Base-by-base conservation (phyloP, 345 rosid genomes). In the Draba incana region DNA sequence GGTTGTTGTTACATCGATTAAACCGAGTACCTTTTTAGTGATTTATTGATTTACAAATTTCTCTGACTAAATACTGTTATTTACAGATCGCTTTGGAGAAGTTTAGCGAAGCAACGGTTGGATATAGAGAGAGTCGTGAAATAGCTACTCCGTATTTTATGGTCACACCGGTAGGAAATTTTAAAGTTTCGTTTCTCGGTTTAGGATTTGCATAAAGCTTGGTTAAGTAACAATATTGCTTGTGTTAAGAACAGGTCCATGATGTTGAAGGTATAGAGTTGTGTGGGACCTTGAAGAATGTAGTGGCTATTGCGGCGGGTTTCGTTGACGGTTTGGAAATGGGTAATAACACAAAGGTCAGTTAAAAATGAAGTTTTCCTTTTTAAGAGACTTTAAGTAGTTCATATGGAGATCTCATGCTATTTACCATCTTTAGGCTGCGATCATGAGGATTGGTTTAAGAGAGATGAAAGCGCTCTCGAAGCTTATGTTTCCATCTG, bases 281-380 rank as follows among this genome's bases (percentile, higher is more conserved):
- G 66, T 94, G 97, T 70, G 97, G 97, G 62, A 94, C 99, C 5
- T 83, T 94, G 84, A 94, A 94, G 85, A 94, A 94, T 74, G 88
- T 89, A 50, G 99, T 94, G 57, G 99, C 99, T 62, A 59, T 94
- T 3, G 99, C 97, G 37, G 95, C 95, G 52, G 99, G 97, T 74
- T 89, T 94, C 14, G 97, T 94, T 25, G 97, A 94, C 11, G 99
- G 99, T 65, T 78, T 94, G 75, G 95, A 89, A 58, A 89, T 89
- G 99, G 99, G 96, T 62, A 94, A 89, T 76, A 94, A 91, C 87
- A 89, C 95, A 3, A 89, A 94, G 90, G 99, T 89, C 68, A n/a
- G n/a, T 28, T 10, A 12, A 30, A 30, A 47, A 57, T 43, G 55
- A 43, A 8, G 52, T 49, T 30, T n/a, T 50, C 4, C 30, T n/a